Base-by-base conservation (phyloP, 345 rosid species). In the Zanthoxylum bungeanum region DNA sequence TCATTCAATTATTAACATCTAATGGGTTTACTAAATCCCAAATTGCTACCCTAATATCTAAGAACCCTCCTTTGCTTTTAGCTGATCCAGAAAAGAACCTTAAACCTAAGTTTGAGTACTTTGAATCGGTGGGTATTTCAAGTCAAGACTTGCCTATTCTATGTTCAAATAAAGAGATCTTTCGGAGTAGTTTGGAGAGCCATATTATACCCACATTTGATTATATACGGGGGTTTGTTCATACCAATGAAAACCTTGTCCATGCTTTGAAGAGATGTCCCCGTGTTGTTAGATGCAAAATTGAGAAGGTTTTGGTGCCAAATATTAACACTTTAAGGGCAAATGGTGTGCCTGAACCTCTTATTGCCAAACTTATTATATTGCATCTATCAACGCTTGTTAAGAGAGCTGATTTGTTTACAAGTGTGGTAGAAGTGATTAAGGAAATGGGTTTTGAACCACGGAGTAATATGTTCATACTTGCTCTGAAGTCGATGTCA, bases 21-120 rank as follows among this genome's bases (percentile, higher is more conserved):
- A 27, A 64, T 39, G 81, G 79, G 6, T 77, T 71, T 39, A 31
- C 60, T 11, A 50, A 71, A 46, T 58, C 76, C 4, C 66, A 77
- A 14, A 67, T 80, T 57, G 46, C 73, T 49, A 61, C 8, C 12
- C 52, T 74, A 68, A 49, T 80, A 27, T 60, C 73, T 6, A 46
- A 11, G 63, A 16, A 28, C 33, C 84, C 84, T 0, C 17, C 3
- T 9, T 17, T 70, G 14, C 12, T 77, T 2, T 19, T 62, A 8
- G 53, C 79, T 11, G 31, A 77, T 25, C 67, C 64, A 0, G 77
- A 62, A 49, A 74, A 63, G 40, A 71, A n/a, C 57, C 72, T 80
- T 46, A 67, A 62, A 31, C 84, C 81, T 14, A 77, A 80, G 74
- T 49, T 80, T 65, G 71, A 77, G 21, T 80, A 59, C 64, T 57